Evolutionary conservation across 2,329 filamentous ascomycete species (phyloP), one percentile per base, ranked within the genome.

Genomic region (Sphaerulina musiva): DNA sequence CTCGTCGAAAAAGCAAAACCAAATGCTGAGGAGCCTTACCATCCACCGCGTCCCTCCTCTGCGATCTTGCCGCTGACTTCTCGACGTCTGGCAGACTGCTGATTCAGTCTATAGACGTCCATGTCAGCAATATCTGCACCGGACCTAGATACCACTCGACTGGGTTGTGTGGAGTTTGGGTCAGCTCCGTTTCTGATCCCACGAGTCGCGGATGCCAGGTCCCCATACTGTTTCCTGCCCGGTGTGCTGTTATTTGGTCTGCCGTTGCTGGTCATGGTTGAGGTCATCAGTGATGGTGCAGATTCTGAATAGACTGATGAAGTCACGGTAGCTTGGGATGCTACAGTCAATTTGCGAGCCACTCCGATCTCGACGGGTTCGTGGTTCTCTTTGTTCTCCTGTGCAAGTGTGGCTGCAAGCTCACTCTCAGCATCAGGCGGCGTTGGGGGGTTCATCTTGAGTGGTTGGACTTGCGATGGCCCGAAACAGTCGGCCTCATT

Each of bases 61-160:
- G 79, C 85, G 52, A 83, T 70, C 74, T 86, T 88, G 1, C 86
- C 87, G 66, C 85, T 89, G 2, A 88, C 85, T 57, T 85, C 82
- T 44, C 85, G 73, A 45, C 79, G 73, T 14, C 70, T 73, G 49
- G 26, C 26, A 29, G 55, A 68, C 55, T 4, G 62, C 66, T 67
- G 14, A 67, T 69, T 46, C 39, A 55, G 32, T 36, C 47, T 44
- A 59, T 55, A 56, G 41, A 71, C 55, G 62, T 50, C 65, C 63
- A 59, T 62, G 52, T 72, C 73, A 17, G 70, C 66, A 52, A 75
- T 72, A 48, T 78, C 76, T 3, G 75, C 72, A 3, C 76, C 76
- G 4, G 70, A 72, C 38, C 75, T 64, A 56, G 74, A 77, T 1
- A 78, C 65, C 1, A 78, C 76, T 14, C 75, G 57, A 43, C 63